Base-by-base conservation (phyloP, 2,329 filamentous ascomycete species). In the Graphium sp. region DNA sequence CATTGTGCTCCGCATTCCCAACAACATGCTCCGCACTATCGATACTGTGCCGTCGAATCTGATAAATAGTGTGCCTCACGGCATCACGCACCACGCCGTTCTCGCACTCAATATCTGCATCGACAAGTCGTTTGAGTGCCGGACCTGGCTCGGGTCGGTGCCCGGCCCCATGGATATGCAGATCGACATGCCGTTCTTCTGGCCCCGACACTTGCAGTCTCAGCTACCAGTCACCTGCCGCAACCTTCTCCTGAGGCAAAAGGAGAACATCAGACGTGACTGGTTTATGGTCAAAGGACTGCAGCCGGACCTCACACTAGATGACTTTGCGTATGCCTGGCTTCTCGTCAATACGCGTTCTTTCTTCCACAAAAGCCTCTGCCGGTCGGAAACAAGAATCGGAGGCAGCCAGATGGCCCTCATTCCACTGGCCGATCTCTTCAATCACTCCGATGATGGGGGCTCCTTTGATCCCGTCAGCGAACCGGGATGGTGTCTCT, bases 371-470 rank as follows among this genome's bases (percentile, higher is more conserved):
- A n/a, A n/a, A n/a, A n/a, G n/a, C n/a, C n/a, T n/a, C n/a, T 47
- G 54, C 18, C 57, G 54, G 22, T 45, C 58, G 3, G 48, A 48
- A 21, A 58, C 63, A 35, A 49, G 58, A 42, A 40, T 49, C 39
- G 41, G 50, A 40, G 47, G 64, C 38, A 75, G 80, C 39, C 67
- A 67, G 41, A 68, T 81, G 56, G 68, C 68, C 7, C 60, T 82
- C 38, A 74, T 74, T 46, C 78, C 78, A 1, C 73, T 80, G 20
- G 70, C 75, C 2, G 78, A 84, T 45, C 67, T 79, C 31, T 75
- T 83, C 56, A 84, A 69, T 39, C 64, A 66, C 41, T 45, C 53
- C 5, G 50, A 60, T 22, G 38, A 38, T 7, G 58, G 60, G 17
- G 74, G 69, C 46, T n/a, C n/a, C n/a, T n/a, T n/a, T n/a, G n/a